Conservation (phyloP, 495 filamentous ascomycete species). For the Thermothielavioides terrestris region DNA sequence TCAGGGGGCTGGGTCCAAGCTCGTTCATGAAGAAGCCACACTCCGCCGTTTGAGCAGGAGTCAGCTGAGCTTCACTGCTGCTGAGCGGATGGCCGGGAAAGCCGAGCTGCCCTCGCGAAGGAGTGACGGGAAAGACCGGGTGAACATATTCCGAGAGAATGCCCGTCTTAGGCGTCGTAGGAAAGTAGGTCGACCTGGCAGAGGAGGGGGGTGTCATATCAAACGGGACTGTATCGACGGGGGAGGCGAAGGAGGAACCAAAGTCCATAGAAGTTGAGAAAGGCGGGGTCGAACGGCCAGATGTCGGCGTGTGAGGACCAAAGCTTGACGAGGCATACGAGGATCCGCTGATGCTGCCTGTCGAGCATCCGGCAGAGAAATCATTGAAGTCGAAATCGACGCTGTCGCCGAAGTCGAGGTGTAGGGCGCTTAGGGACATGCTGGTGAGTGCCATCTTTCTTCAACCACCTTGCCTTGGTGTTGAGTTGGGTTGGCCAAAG, state of each 20-base stretch:
- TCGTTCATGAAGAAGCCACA: slow-evolving; percentile 8
- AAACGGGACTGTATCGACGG: slow-evolving; percentile 8
- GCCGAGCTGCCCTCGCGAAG: slow-evolving; percentile 11
- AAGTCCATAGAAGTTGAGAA: slow-evolving; percentile 16
- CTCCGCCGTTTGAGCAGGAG: slow-evolving; percentile 14
- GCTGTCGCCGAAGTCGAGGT: slow-evolving; percentile 16
- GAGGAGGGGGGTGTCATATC: slow-evolving; percentile 34
- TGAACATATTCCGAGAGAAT: slow-evolving; percentile 13
- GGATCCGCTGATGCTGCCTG: slow-evolving; percentile 25
- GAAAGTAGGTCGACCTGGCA: slow-evolving; percentile 28
- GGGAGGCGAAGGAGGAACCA: slow-evolving; percentile 15
- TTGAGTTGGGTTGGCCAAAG: no score
- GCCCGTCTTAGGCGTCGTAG: slow-evolving; percentile 16
- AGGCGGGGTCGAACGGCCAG: slow-evolving; percentile 23
- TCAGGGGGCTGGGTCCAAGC: slow-evolving; percentile 4
- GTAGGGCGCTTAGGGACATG: slow-evolving; percentile 13
- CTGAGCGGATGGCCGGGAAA: background rate
- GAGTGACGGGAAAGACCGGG: slow-evolving; percentile 16
- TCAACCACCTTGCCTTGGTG: background rate
- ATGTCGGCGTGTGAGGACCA: slow-evolving; percentile 34
- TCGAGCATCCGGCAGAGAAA: slow-evolving; percentile 8
- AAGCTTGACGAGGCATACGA: slow-evolving; percentile 30
- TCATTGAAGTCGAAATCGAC: slow-evolving; percentile 21
- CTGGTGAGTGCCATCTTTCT: slow-evolving; percentile 13
- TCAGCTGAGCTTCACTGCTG: slow-evolving; percentile 6